phyloP scores from a whole-genome alignment of 2,329 filamentous ascomycete species.

The Neonectria punicea region DNA sequence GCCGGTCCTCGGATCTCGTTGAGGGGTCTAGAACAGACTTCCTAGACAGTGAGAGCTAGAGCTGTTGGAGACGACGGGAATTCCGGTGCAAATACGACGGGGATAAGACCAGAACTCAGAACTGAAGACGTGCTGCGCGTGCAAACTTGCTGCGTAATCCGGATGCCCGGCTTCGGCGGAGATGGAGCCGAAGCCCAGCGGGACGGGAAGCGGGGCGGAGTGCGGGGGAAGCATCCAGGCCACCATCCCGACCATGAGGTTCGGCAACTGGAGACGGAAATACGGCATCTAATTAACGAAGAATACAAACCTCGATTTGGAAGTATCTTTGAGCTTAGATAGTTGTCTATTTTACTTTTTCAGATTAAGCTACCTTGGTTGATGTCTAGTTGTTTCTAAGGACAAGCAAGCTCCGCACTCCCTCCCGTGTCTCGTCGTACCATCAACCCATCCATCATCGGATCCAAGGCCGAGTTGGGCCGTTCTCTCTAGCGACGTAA shows the following conservation, averaged over 20 bases:
- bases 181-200: slow-evolving; percentile 15
- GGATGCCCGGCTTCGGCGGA: slow-evolving; percentile 23
- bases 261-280: slow-evolving; percentile 20
- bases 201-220: slow-evolving; percentile 25
- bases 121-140: neutral
- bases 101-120: slow-evolving; percentile 1
- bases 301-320: neutral
- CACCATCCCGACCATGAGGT: slow-evolving; percentile 8
- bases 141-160: slow-evolving; percentile 20
- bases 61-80: slow-evolving; percentile 13
- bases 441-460: neutral
- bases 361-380: slow-evolving; percentile 7
- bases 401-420: neutral
- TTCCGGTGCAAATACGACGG: slow-evolving; percentile 24
- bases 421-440: neutral
- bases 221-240: slow-evolving; percentile 10
- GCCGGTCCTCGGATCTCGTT: slow-evolving; percentile 4
- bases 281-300: neutral
- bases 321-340: neutral
- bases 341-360: neutral
- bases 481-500: neutral
- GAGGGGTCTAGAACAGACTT: neutral
- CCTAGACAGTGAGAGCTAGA: neutral
- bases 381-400: neutral
- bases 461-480: neutral